Conservation (phyloP, 352 stramenopile genomes). For the Pythium phragmitis region DNA sequence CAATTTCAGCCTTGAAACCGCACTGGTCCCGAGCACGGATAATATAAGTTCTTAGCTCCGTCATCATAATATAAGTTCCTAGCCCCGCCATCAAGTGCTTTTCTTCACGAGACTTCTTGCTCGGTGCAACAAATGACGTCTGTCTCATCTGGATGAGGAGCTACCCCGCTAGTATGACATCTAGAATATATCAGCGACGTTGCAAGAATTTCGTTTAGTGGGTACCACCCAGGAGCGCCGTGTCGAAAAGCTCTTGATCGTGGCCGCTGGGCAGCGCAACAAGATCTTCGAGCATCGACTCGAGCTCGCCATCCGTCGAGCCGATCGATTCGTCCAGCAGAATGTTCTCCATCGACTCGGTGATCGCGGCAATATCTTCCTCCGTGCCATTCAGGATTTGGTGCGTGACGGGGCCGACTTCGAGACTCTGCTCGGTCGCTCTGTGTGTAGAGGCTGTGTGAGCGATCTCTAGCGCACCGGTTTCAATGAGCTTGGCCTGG, state of each 20-base stretch:
- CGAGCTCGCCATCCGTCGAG: constrained; percentile 9
- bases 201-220: neutral
- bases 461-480: too few relatives aligned
- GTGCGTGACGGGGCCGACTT: constrained; percentile 13
- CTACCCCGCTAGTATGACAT: constrained; percentile 1
- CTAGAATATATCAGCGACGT: neutral
- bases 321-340: constrained; percentile 22
- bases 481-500: constrained; percentile 4
- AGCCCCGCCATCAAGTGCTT: too few relatives aligned
- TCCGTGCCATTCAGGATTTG: constrained; percentile 10
- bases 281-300: constrained; percentile 11
- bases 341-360: constrained; percentile 23
- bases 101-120: neutral
- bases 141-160: neutral
- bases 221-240: neutral
- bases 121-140: neutral
- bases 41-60: too few relatives aligned
- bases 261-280: neutral
- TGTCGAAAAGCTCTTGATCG: neutral
- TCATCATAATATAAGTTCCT: too few relatives aligned
- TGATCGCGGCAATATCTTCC: constrained; percentile 21
- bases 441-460: too few relatives aligned
- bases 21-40: too few relatives aligned
- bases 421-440: neutral
- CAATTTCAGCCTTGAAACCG: too few relatives aligned